These are phyloP conservation scores for Fusarium chaquense DNA, from an alignment of 2,329 filamentous ascomycete species.

Conservation along the genomic window DNA sequence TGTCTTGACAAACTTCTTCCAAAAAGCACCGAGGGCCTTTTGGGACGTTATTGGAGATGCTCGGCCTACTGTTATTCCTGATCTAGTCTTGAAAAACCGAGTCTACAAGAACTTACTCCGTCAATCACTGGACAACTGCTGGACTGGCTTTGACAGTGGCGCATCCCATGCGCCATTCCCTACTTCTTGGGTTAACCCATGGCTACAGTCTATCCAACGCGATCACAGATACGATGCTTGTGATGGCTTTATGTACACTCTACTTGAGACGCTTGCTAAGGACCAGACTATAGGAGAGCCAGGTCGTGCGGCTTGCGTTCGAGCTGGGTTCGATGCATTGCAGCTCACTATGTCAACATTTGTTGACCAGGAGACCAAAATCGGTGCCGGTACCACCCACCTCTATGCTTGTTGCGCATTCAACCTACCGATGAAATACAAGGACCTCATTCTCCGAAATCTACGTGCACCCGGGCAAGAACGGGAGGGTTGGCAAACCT, in stretches of 20 bases:
- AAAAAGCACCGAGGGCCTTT: constrained; percentile 82
- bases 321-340: constrained; percentile 72
- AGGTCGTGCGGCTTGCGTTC: constrained; percentile 71
- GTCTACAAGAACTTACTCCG: constrained; percentile 71
- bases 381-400: constrained; percentile 65
- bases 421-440: constrained; percentile 73
- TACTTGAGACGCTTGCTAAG: constrained; percentile 74
- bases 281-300: constrained; percentile 66
- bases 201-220: constrained; percentile 81
- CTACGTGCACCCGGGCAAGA: constrained; percentile 46
- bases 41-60: constrained; percentile 90
- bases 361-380: constrained; percentile 58
- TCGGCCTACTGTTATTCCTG: constrained; percentile 82
- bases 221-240: constrained; percentile 84
- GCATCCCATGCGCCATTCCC: constrained; percentile 69
- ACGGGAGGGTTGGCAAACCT: constrained; percentile 55
- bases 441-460: constrained; percentile 65
- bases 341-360: constrained; percentile 69
- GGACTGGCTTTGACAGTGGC: constrained; percentile 56
- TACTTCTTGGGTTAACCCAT: constrained; percentile 81
- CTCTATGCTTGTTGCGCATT: constrained; percentile 74
- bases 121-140: constrained; percentile 66
- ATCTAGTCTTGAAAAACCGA: constrained; percentile 82
- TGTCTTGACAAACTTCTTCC: constrained; percentile 76
- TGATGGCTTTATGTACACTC: constrained; percentile 79